Evolutionary conservation across 495 filamentous ascomycete species (phyloP), one percentile per base, ranked within the genome.

Genomic region (Parachaetomium inaequale): DNA sequence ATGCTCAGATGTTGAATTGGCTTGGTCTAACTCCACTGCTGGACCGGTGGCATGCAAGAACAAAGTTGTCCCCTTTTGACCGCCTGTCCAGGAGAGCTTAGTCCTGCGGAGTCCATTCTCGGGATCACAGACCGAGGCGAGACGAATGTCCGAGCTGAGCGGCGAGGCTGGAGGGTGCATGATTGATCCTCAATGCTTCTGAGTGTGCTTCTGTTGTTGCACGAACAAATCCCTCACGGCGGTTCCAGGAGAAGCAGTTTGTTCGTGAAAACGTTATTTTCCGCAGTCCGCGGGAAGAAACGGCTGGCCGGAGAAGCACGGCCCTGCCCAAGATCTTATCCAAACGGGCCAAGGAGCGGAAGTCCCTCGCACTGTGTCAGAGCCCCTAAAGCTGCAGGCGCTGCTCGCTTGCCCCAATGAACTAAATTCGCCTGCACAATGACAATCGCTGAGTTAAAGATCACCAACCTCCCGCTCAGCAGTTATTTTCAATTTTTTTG

Each of bases 391-490:
- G 31, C 40, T 19, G 49, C 45, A 50, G n/a, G 31, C 29, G 45
- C 21, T 12, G 29, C 43, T 45, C 31, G 32, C 52, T 51, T 51
- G 17, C 26, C 47, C 11, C 32, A 38, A 36, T 31, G 31, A 14
- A 17, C 15, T n/a, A 2, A 54, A 7, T 17, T 40, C 15, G n/a
- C 38, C 60, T 61, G 61, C 45, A 58, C 40, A 26, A 64, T 66
- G 70, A 64, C 58, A 62, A 40, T 47, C 29, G 42, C 63, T 63
- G 54, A 58, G 52, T 66, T 63, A 62, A 72, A 68, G 63, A 70
- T 64, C 62, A 56, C 64, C 62, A 70, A n/a, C 56, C 62, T 64
- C 55, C 47, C 47, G n/a, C 32, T 42, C 26, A 47, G 23, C 51
- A 32, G 32, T 58, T 57, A 40, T 63, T 53, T 25, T 59, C 25